Base-by-base conservation (phyloP, 495 filamentous ascomycete genomes). In the Talaromyces adpressus region DNA sequence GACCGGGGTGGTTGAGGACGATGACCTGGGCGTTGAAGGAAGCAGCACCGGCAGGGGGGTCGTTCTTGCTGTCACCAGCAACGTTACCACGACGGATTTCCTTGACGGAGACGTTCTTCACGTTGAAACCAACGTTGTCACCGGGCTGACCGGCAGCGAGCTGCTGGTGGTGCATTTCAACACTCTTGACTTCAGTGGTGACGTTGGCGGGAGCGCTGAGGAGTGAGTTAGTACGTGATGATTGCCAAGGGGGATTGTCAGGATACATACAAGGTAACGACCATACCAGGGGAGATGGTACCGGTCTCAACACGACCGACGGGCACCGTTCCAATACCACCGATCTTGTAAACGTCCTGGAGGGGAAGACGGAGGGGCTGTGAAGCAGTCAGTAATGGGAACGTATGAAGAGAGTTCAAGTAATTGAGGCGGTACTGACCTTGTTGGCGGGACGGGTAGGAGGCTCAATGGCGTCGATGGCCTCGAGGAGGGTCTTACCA, bases 61-160 rank as follows among this genome's bases (percentile, higher is more conserved):
- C 95, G 85, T 94, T 96, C 92, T 98, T 98, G 85, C 91, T 92
- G 89, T 98, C 94, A 87, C 91, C 91, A 74, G 91, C 91, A 75
- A 98, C 95, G 87, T 98, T 98, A 79, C 94, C 94, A 93, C 94
- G 94, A 82, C 94, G 94, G 76, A 98, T 96, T 79, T 98, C 94
- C 91, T 98, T 98, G 83, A 98, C 95, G 77, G 94, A 98, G 72
- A 98, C 94, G 94, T 98, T 98, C 93, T 97, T 97, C 83, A 98
- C 95, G 89, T 98, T 98, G 92, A 98, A 98, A 72, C 94, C 94
- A 76, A 98, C 94, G 84, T 98, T 98, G 88, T 98, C 94, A 84
- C 94, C 94, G 70, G 94, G 95, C 67, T 91, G 72, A 91, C 94
- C 94, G 85, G 96, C 91, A 72, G 81, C 76, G 75, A 98, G 92